These are phyloP conservation scores for Cryptosporidium meleagridis DNA, from an alignment of 169 alveolate genomes.

Conservation along the genomic window DNA sequence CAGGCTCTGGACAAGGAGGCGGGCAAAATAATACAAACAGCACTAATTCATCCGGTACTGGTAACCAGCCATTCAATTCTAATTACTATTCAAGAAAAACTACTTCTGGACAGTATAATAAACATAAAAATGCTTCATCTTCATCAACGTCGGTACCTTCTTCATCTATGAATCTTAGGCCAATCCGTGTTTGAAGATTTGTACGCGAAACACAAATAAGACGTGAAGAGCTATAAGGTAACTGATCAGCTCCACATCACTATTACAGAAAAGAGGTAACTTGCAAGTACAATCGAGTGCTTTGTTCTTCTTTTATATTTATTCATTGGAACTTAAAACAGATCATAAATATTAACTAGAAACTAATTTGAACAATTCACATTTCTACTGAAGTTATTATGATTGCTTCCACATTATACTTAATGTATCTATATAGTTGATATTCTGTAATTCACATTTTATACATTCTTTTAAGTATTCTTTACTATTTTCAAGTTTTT, in stretches of 20 bases:
- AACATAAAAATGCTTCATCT: background rate
- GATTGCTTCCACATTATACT: conserved; percentile 35
- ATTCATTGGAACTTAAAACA: background rate
- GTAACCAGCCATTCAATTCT: background rate
- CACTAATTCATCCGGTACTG: background rate
- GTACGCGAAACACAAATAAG: background rate
- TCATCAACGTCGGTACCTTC: conserved; percentile 9
- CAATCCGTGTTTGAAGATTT: conserved; percentile 26
- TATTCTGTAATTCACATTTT: conserved; percentile 4
- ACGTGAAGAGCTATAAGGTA: background rate
- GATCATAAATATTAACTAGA: background rate
- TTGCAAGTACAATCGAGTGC: background rate
- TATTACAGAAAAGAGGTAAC: background rate
- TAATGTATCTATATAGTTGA: conserved; percentile 31
- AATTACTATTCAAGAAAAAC: conserved; percentile 48
- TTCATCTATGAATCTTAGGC: conserved; percentile 17
- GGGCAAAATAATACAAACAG: background rate
- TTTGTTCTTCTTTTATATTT: background rate
- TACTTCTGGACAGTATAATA: conserved; percentile 6
- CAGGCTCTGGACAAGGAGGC: background rate
- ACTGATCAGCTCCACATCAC: background rate
- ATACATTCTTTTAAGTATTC: conserved; percentile 45
- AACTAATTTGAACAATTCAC: background rate
- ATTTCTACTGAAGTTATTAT: background rate
- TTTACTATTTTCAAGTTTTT: conserved; percentile 14